Base-by-base conservation (phyloP, 2,329 filamentous ascomycete genomes). In the Ophiocordyceps robertsii region DNA sequence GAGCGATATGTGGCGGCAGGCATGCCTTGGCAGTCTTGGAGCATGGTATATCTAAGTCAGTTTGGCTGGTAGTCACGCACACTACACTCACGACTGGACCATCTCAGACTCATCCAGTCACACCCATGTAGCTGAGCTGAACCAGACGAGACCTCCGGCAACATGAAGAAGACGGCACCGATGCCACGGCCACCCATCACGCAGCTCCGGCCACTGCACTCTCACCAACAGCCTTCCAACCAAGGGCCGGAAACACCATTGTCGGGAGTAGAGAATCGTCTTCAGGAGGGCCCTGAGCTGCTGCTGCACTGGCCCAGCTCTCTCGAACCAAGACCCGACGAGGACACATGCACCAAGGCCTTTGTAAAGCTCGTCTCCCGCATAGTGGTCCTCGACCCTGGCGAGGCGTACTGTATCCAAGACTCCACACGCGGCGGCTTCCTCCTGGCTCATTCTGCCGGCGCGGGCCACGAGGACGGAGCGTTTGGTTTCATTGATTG, bases 131-230 rank as follows among this genome's bases (percentile, higher is more conserved):
- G 24, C 4, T 24, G 24, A 24, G 24, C 4, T 24, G 24, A 24
- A 24, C 4, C 24, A 24, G 24, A 24, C 24, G 7, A 24, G 24
- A 24, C 24, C 24, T 24, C 4, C 24, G 24, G 24, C 24, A 32
- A 33, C 29, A 27, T 29, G 21, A 21, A 29, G 21, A 29, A 29
- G 27, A 31, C 38, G 44, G 29, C 16, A 40, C 37, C 44, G 29
- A 33, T n/a, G 27, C 39, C 19, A 16, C 43, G 17, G 43, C 46
- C 44, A 37, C 46, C 47, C 36, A 38, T 44, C 36, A 49, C 47
- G 31, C 44, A 44, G 47, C 44, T 49, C 19, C 41, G 47, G 42
- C 47, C 47, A 19, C 41, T 49, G 31, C 47, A 49, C 37, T 43
- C 44, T 40, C 44, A n/a, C 43, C 33, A 48, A 27, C 17, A 39